phyloP scores from a whole-genome alignment of 176 grass and related monocot species.

The barley (Hordeum vulgare) region DNA sequence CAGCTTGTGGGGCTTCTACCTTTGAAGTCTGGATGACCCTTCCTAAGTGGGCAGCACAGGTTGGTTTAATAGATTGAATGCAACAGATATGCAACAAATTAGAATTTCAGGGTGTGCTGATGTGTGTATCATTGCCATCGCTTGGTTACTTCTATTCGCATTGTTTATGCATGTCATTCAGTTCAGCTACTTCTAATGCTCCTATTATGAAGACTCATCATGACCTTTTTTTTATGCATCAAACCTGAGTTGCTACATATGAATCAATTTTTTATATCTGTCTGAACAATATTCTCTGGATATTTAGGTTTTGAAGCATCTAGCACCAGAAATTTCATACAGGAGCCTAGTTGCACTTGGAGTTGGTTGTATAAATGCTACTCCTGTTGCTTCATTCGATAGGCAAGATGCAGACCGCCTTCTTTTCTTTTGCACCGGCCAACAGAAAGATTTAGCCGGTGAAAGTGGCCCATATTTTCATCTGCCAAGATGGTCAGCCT shows the following conservation, averaged over 20 bases:
- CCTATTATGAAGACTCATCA: neutral
- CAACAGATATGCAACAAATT: conserved; percentile 6
- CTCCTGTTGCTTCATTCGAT: conserved; percentile 84
- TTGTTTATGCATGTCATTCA: neutral
- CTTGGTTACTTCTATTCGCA: neutral
- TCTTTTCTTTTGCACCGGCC: conserved; percentile 82
- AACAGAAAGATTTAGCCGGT: conserved; percentile 32
- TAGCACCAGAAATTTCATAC: conserved; percentile 74
- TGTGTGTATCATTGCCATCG: neutral
- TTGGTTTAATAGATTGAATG: conserved; percentile 25
- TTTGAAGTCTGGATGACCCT: conserved; percentile 95
- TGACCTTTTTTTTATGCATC: neutral
- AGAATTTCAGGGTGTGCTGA: neutral
- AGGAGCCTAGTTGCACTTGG: conserved; percentile 88
- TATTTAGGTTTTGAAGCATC: conserved; percentile 82
- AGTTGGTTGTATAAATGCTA: conserved; percentile 79
- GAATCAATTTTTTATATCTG: neutral
- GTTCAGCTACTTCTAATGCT: neutral
- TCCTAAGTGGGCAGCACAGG: conserved; percentile 95
- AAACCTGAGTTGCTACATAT: neutral
- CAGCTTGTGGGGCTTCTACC: conserved; percentile 71
- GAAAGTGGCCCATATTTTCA: conserved; percentile 39
- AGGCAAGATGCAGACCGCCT: conserved; percentile 81
- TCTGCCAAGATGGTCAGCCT: conserved; percentile 61
- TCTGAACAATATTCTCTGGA: conserved; percentile 17